Percentiles rank a stretch among this genome's conserved stretches.
Conservation (phyloP, 2,329 filamentous ascomycete species). For the Neofusicoccum parvum region DNA sequence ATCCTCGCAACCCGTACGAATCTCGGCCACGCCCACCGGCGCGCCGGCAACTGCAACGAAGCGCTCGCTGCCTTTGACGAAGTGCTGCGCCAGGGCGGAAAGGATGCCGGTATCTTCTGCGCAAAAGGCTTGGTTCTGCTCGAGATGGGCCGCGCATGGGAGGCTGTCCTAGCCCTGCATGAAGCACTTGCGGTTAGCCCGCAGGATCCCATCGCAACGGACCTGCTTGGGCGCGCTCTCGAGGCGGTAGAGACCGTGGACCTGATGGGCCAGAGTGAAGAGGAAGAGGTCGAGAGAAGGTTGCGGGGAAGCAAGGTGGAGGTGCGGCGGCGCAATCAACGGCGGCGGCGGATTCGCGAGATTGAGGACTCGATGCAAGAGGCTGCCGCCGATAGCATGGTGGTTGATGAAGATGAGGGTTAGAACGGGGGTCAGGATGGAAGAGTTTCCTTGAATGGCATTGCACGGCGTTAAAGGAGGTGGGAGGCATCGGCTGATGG, state of each 20-base stretch:
- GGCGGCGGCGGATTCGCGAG: conserved; percentile 5
- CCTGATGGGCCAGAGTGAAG: conserved; percentile 24
- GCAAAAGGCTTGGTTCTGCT: conserved; percentile 84
- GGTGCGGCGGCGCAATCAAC: conserved; percentile 5
- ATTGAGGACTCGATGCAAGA: conserved; percentile 8
- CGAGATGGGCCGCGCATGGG: conserved; percentile 71
- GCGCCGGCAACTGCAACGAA: conserved; percentile 67
- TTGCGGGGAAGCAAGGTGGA: conserved; percentile 13
- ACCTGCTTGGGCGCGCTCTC: conserved; percentile 70
- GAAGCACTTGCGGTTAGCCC: conserved; percentile 79
- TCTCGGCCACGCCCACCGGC: conserved; percentile 82
- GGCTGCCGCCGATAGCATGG: conserved; percentile 15
- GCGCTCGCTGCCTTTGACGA: conserved; percentile 83
- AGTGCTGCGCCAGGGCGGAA: conserved; percentile 79
- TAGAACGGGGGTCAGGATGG: neutral
- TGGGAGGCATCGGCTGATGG: neutral
- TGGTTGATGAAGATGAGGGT: conserved; percentile 16
- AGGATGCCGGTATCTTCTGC: conserved; percentile 75
- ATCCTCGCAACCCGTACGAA: conserved; percentile 87
- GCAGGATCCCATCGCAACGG: conserved; percentile 79
- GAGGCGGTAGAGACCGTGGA: conserved; percentile 35
- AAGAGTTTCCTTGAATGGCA: neutral
- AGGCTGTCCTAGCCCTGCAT: conserved; percentile 80
- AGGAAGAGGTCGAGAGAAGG: conserved; percentile 23
- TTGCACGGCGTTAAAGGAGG: conserved; percentile 8